Evolutionary conservation across 1,284 basidiomycete species (phyloP), one percentile per base, ranked within the genome.

Genomic region (Lignosus rhinocerotis): DNA sequence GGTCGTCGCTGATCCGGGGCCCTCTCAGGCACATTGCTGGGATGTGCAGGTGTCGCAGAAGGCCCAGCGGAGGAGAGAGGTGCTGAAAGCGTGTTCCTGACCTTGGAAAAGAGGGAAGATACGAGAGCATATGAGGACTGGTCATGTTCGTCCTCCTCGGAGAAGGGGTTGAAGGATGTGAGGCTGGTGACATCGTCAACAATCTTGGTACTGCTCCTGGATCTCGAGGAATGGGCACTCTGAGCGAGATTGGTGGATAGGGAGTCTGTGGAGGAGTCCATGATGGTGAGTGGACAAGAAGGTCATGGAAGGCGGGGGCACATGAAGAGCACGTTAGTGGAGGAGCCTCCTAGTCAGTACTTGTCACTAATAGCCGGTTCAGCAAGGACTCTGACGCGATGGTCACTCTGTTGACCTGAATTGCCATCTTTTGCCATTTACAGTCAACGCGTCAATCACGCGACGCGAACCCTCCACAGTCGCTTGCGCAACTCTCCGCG

Each of bases 91-190:
- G 87, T 87, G 67, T 81, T 91, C 78, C 88, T 92, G 77, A 93
- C 81, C 64, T 85, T 84, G 38, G 87, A 90, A 55, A 93, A 81
- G 17, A 93, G 75, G 19, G 88, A 90, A 2, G 88, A 84, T 59
- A 92, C 87, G 56, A 92, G 78, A 2, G 88, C 85, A 69, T 91
- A 92, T 12, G 89, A 90, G 8, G 90, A 89, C 66, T 90, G 87
- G 65, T 92, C 91, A 69, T 89, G 83, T 72, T 92, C 91, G 69
- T 93, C 91, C 71, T 93, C 91, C 69, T 92, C 90, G 12, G 87
- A 85, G 77, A 93, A 93, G 12, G 91, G 90, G 70, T 93, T 93
- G 78, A 88, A 91, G 49, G 88, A 90, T 31, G 90, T 92, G 57
- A 92, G 73, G 68, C 85, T 85, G 45, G 81, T 80, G 45, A 87